Conservation (phyloP, 306 rosid species). For the Vicia villosa region DNA sequence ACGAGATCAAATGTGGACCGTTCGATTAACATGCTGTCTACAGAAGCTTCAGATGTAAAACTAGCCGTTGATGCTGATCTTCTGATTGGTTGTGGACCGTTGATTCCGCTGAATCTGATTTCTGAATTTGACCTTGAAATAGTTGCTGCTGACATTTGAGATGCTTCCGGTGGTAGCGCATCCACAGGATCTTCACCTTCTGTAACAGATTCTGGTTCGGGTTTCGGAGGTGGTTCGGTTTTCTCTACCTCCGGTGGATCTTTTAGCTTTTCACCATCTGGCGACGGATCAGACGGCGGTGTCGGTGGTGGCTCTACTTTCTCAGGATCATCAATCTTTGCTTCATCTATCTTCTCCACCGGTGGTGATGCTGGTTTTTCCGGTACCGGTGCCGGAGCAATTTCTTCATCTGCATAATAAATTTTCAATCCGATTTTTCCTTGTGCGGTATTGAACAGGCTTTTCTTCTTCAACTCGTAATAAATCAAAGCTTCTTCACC, state of each 20-base stretch:
- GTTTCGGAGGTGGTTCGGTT: slow-evolving; percentile 3
- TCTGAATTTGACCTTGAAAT: slow-evolving; percentile 43
- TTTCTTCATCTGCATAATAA: slow-evolving; percentile 53
- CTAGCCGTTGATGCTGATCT: slow-evolving; percentile 39
- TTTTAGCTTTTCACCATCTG: slow-evolving; percentile 30
- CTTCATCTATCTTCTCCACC: slow-evolving; percentile 27
- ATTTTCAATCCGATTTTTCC: slow-evolving; percentile 83
- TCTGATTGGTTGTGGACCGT: slow-evolving; percentile 53
- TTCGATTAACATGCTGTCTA: slow-evolving; percentile 50
- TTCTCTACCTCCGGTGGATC: slow-evolving; percentile 17
- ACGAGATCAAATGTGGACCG: slow-evolving; percentile 80
- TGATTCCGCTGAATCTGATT: slow-evolving; percentile 43
- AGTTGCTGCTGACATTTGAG: slow-evolving; percentile 16
- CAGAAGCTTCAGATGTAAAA: slow-evolving; percentile 44
- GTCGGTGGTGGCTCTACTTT: slow-evolving; percentile 7
- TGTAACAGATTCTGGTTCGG: neutral
- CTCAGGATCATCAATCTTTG: slow-evolving; percentile 10
- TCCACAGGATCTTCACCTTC: slow-evolving; percentile 28
- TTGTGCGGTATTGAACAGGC: slow-evolving; percentile 51
- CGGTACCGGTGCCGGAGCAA: neutral
- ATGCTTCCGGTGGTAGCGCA: slow-evolving; percentile 1
- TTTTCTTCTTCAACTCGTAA: slow-evolving; percentile 63
- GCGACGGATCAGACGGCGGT: neutral
- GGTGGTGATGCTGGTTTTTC: slow-evolving; percentile 25
- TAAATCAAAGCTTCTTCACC: slow-evolving; percentile 93